Evolutionary conservation across 306 rosid species (phyloP).

Genomic region (Datisca glomerata): DNA sequence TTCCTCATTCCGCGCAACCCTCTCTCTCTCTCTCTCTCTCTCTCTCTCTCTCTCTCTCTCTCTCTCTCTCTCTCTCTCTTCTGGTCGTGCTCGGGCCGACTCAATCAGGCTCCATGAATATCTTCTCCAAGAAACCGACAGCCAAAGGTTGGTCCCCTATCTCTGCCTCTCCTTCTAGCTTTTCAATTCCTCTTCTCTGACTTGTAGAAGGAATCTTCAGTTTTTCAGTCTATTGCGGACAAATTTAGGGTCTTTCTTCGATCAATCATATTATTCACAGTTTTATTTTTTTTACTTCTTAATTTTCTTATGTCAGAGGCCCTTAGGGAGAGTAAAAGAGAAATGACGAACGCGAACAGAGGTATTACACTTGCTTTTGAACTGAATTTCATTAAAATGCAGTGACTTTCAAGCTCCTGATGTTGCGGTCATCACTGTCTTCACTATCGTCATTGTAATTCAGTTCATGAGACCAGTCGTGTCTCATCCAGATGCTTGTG

Average conservation of each 20-base stretch:
- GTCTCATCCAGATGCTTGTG: too few relatives aligned
- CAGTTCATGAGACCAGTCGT: too few relatives aligned
- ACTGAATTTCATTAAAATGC: too few relatives aligned
- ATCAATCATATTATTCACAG: conserved; percentile 10
- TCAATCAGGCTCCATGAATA: conserved; percentile 39
- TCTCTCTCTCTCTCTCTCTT: neutral
- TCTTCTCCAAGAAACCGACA: conserved; percentile 85
- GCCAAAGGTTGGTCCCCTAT: conserved; percentile 63
- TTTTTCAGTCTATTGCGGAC: too few relatives aligned
- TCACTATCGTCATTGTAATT: too few relatives aligned
- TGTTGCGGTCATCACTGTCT: too few relatives aligned
- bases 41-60: neutral
- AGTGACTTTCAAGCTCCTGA: too few relatives aligned
- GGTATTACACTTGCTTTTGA: conserved; percentile 26
- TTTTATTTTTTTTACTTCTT: neutral
- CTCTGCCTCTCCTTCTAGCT: conserved; percentile 6
- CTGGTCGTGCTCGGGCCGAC: conserved; percentile 7
- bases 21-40: neutral
- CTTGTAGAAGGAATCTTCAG: neutral
- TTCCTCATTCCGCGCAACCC: neutral
- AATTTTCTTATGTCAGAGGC: conserved; percentile 57
- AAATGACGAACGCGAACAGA: conserved; percentile 76
- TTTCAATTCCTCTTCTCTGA: too few relatives aligned
- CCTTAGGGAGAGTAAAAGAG: conserved; percentile 88
- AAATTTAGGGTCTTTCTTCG: conserved; percentile 2